Conservation (phyloP, 1,139 yeast species). For the Candida buenavistaensis region DNA sequence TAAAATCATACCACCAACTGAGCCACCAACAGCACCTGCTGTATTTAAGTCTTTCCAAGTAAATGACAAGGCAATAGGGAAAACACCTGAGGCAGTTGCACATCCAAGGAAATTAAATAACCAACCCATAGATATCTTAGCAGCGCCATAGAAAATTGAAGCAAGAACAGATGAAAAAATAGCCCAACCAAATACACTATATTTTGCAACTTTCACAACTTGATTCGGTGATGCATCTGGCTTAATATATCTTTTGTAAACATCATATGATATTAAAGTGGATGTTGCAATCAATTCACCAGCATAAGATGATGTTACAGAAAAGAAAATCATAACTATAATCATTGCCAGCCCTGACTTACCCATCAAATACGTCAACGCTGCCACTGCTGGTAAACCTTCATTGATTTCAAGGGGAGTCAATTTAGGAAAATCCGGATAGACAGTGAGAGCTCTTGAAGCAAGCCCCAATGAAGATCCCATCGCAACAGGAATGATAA, state of each 20-base stretch:
- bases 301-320: constrained; percentile 50
- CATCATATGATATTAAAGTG: constrained; percentile 46
- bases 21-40: constrained; percentile 31
- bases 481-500: constrained; percentile 37
- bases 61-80: constrained; percentile 41
- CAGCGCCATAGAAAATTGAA: constrained; percentile 40
- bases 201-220: constrained; percentile 39
- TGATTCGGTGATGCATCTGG: constrained; percentile 42
- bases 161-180: constrained; percentile 37
- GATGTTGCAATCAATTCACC: constrained; percentile 51
- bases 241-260: constrained; percentile 44
- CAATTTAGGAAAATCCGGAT: constrained; percentile 28
- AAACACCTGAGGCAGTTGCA: constrained; percentile 33
- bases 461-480: constrained; percentile 45
- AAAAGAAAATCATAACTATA: constrained; percentile 47
- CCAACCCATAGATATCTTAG: constrained; percentile 27
- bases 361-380: constrained; percentile 44
- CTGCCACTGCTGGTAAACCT: constrained; percentile 45
- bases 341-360: constrained; percentile 44
- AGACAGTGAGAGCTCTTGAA: constrained; percentile 29
- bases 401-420: constrained; percentile 25
- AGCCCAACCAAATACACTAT: constrained; percentile 32
- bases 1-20: constrained; percentile 26
- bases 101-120: constrained; percentile 42
- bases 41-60: constrained; percentile 39